Conservation (phyloP, 176 grass and related monocot genomes). For the Oryza australiensis region DNA sequence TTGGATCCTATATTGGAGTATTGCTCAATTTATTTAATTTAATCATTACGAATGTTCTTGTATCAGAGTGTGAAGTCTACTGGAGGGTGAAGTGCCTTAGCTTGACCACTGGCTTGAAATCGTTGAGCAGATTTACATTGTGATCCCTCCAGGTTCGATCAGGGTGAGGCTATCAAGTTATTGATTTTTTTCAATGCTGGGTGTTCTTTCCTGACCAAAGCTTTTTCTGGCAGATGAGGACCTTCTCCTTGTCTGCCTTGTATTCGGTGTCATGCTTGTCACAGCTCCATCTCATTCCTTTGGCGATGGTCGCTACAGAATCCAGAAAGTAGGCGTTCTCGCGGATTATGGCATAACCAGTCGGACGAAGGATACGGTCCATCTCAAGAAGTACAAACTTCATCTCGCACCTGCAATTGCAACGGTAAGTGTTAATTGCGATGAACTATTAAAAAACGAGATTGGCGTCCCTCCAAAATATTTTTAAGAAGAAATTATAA, state of each 20-base stretch:
- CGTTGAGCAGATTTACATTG: conserved; percentile 18
- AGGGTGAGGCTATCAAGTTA: not conserved
- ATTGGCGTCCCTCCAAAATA: too few species aligned
- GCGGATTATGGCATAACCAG: conserved; percentile 71
- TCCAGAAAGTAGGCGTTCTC: conserved; percentile 85
- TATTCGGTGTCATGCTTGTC: conserved; percentile 62
- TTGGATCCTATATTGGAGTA: conserved; percentile 28
- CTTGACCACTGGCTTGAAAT: not conserved
- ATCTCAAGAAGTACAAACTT: conserved; percentile 94
- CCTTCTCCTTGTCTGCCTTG: conserved; percentile 73
- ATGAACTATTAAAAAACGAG: too few species aligned
- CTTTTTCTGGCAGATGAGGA: conserved; percentile 90
- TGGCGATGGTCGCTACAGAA: conserved; percentile 61
- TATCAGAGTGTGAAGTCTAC: not conserved
- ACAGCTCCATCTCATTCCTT: conserved; percentile 94
- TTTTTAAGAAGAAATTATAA: too few species aligned
- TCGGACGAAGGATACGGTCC: conserved; percentile 88
- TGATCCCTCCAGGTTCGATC: conserved; percentile 8
- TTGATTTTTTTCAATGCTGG: conserved; percentile 7
- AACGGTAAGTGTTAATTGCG: not conserved
- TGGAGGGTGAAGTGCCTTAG: conserved; percentile 6
- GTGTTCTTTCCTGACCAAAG: conserved; percentile 72
- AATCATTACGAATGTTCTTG: conserved; percentile 20
- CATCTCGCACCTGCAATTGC: conserved; percentile 71
- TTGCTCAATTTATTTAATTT: conserved; percentile 38